Evolutionary conservation across 495 filamentous ascomycete genomes (phyloP), one percentile per base, ranked within the genome.

Genomic region (Penicillium longicatenatum): DNA sequence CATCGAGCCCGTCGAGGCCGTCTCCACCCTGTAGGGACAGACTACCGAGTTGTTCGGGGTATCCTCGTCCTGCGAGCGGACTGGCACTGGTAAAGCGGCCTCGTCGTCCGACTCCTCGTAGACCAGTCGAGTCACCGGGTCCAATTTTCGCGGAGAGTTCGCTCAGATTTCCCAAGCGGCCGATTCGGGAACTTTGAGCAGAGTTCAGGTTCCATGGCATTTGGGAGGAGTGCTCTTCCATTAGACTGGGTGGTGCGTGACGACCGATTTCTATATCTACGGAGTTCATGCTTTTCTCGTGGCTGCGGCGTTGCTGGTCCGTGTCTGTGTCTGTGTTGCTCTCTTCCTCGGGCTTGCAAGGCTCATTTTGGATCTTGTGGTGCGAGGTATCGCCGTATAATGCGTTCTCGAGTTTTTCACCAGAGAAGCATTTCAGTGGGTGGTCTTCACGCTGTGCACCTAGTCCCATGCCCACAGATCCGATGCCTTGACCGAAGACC

Each of bases 161-260:
- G 57, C 81, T 83, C 10, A 78, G 73, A 46, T 78, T 82, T 11
- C 79, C 71, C 24, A 85, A 65, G 35, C 79, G 78, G 50, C 76
- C 76, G 6, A 70, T 73, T 19, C 73, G 76, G 21, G 85, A 87
- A 50, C 81, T 82, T 44, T 82, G 77, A 3, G 82, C 59, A 3
- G 86, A 89, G 24, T 83, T 81, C 61, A 84, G 79, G 61, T 90
- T 90, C 88, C 88, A 91, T 42, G 88, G 88, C 80, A 90, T 84
- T 33, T 81, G 79, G 2, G 80, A 83, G 11, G 84, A 84, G 41
- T 74, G 73, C 43, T 84, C 78, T 55, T 88, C 84, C n/a, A 77
- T 70, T 2, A 88, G 77, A 17, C 79, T 75, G 0, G 78, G 73
- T 1, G 79, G 78, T 6, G 83, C 86, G 22, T 86, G 79, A 50